Conservation (phyloP, 208 protist species). For the Crithidia fasciculata region DNA sequence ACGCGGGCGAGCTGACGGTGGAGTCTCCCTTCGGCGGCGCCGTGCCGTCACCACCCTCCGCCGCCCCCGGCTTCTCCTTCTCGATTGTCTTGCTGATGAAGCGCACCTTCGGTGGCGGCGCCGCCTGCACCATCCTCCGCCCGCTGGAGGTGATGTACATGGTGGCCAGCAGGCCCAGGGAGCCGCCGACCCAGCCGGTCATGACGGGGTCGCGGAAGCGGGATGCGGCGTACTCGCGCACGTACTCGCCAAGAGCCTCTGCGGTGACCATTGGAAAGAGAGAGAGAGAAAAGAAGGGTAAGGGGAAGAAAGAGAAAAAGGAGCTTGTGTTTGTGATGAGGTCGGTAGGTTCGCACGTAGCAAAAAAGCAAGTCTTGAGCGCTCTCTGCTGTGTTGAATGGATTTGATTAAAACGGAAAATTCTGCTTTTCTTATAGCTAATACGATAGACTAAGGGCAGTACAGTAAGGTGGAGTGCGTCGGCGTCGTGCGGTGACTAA, state of each 20-base stretch:
- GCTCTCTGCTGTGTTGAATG: no score
- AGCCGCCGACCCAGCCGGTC: conserved; percentile 39
- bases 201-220: conserved; percentile 37
- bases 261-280: conserved; percentile 26
- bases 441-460: no score
- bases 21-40: neutral
- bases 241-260: conserved; percentile 26
- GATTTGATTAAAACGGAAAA: neutral
- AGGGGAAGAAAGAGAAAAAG: neutral
- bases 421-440: no score
- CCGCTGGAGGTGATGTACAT: conserved; percentile 34
- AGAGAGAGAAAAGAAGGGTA: conserved; percentile 1
- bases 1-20: neutral
- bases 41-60: neutral
- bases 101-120: conserved; percentile 22
- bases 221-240: conserved; percentile 39
- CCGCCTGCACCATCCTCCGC: conserved; percentile 27
- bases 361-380: no score
- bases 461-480: no score
- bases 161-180: conserved; percentile 29
- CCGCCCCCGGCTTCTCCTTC: neutral
- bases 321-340: neutral
- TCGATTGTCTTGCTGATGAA: conserved; percentile 13
- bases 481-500: no score
- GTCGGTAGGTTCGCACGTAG: neutral